Percentiles rank a stretch among this genome's conserved stretches.
Conservation (phyloP, 169 alveolate species). For the Cryptosporidium sp. region DNA sequence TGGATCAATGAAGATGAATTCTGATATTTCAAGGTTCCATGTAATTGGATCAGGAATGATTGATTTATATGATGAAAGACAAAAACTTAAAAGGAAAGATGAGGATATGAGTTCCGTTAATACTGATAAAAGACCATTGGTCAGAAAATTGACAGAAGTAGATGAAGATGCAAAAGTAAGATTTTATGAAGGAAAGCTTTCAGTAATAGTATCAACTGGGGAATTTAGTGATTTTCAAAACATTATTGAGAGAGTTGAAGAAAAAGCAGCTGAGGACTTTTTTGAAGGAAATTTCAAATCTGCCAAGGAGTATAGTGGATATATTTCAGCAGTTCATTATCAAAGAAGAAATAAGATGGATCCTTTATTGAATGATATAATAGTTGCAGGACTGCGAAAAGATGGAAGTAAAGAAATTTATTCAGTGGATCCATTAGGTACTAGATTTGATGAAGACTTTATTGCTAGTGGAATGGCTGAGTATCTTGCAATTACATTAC, state of each 20-base stretch:
- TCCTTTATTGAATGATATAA: slow-evolving; percentile 77
- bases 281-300: slow-evolving; percentile 31
- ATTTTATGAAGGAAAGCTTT: slow-evolving; percentile 29
- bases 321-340: slow-evolving; percentile 56
- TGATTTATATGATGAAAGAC: slow-evolving; percentile 27
- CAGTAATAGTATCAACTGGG: slow-evolving; percentile 47
- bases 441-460: slow-evolving; percentile 78
- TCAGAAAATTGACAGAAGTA: slow-evolving; percentile 12
- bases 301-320: slow-evolving; percentile 54
- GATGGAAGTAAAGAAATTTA: slow-evolving; percentile 79
- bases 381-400: slow-evolving; percentile 79
- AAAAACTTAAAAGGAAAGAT: slow-evolving; percentile 13
- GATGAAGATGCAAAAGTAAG: slow-evolving; percentile 39
- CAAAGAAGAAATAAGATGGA: slow-evolving; percentile 78
- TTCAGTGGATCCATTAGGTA: slow-evolving; percentile 80
- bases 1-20: slow-evolving; percentile 56
- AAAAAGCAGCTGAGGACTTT: slow-evolving; percentile 46
- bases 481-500: slow-evolving; percentile 79
- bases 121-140: slow-evolving; percentile 28
- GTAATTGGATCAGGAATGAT: slow-evolving; percentile 48
- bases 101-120: slow-evolving; percentile 23
- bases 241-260: slow-evolving; percentile 54
- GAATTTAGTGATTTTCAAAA: slow-evolving; percentile 68
- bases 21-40: slow-evolving; percentile 61
- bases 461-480: slow-evolving; percentile 80